A percentile compares a stretch with the other conserved stretches of the same genome.
Conservation (phyloP, 2,329 filamentous ascomycete species). For the Sporothrix brasiliensis region DNA sequence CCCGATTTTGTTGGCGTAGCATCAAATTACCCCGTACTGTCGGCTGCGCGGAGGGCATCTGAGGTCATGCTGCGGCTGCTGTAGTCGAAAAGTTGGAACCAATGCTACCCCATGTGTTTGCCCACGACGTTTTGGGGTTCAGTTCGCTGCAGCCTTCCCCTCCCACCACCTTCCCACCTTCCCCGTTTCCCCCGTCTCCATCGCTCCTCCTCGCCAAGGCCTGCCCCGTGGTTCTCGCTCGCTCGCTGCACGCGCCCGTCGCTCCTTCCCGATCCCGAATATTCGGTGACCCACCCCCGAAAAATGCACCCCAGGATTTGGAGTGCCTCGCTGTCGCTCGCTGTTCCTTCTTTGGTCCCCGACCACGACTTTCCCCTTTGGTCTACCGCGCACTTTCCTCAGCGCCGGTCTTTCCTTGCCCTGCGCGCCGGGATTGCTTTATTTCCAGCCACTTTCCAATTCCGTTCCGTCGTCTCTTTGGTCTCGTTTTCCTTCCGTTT, state of each 20-base stretch:
- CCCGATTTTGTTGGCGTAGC: too few relatives aligned
- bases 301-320: conserved; percentile 6
- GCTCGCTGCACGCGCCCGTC: conserved; percentile 14
- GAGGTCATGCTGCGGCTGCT: conserved; percentile 6
- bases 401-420: not conserved
- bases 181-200: not conserved
- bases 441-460: not conserved
- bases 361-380: not conserved
- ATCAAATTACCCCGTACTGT: conserved; percentile 2
- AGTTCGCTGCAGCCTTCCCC: not conserved
- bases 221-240: conserved; percentile 2
- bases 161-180: not conserved
- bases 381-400: conserved; percentile 1
- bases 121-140: not conserved
- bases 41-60: not conserved
- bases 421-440: not conserved
- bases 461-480: not conserved
- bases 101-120: conserved; percentile 13
- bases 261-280: conserved; percentile 1
- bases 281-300: conserved; percentile 20
- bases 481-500: not conserved
- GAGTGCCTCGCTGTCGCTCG: not conserved
- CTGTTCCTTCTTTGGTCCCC: conserved; percentile 13
- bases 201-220: conserved; percentile 8
- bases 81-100: not conserved